Evolutionary conservation across 1,284 basidiomycete species (phyloP).

Genomic region (Tremellales sp.): DNA sequence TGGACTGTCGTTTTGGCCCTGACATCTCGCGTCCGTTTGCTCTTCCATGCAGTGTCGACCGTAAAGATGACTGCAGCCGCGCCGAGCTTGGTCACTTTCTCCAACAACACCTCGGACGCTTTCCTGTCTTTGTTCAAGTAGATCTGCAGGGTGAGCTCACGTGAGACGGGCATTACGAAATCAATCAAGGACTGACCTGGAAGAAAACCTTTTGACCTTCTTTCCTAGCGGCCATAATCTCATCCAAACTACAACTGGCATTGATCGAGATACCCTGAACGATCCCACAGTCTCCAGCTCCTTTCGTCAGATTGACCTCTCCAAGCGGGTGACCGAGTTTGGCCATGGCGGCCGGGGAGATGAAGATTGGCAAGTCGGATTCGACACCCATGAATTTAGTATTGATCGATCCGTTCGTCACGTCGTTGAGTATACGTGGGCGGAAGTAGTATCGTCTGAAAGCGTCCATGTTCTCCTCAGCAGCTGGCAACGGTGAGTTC

Average conservation of each 20-base stretch:
- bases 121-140: conserved; percentile 56
- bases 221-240: conserved; percentile 51
- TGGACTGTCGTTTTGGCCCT: conserved; percentile 41
- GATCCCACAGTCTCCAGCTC: conserved; percentile 47
- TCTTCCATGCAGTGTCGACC: conserved; percentile 82
- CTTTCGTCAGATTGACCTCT: conserved; percentile 52
- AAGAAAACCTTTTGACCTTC: conserved; percentile 49
- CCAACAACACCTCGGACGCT: conserved; percentile 50
- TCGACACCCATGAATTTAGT: conserved; percentile 43
- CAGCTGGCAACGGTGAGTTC: no score
- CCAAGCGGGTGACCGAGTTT: conserved; percentile 53
- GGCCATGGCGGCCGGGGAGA: conserved; percentile 53
- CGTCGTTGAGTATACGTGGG: conserved; percentile 47
- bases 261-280: conserved; percentile 51
- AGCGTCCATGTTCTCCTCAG: conserved; percentile 51
- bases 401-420: conserved; percentile 27
- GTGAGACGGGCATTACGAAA: no score
- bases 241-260: conserved; percentile 52
- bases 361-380: conserved; percentile 49
- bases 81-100: conserved; percentile 50
- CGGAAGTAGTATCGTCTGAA: conserved; percentile 56
- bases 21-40: conserved; percentile 77
- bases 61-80: conserved; percentile 78
- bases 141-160: conserved; percentile 43
- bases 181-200: conserved; percentile 29